phyloP scores from a whole-genome alignment of 78 protist species.

The Diacronema lutheri region DNA sequence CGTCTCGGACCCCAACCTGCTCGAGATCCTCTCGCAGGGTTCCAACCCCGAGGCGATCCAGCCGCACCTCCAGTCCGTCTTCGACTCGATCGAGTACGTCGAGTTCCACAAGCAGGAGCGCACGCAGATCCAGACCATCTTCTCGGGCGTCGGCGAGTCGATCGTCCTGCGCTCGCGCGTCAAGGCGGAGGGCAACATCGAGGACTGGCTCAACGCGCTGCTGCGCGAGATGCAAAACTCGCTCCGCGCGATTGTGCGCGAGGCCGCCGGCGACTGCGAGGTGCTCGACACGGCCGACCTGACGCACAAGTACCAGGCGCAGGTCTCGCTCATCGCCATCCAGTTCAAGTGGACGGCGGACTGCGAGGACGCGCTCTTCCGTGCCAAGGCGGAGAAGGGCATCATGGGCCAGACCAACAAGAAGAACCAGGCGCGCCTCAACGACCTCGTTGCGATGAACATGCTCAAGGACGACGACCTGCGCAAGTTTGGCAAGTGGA shows the following conservation, averaged over 20 bases:
- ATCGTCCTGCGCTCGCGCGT: slow-evolving; percentile 51
- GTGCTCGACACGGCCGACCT: slow-evolving; percentile 45
- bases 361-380: slow-evolving; percentile 53
- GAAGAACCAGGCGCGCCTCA: slow-evolving; percentile 12
- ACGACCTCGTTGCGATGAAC: slow-evolving; percentile 49
- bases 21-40: slow-evolving; percentile 83
- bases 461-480: slow-evolving; percentile 7
- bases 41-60: slow-evolving; percentile 74
- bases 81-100: slow-evolving; percentile 60
- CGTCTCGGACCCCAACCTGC: slow-evolving; percentile 79
- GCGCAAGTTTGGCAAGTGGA: not conserved
- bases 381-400: slow-evolving; percentile 16
- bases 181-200: slow-evolving; percentile 70
- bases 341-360: slow-evolving; percentile 84
- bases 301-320: slow-evolving; percentile 63
- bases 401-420: slow-evolving; percentile 14
- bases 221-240: slow-evolving; percentile 50
- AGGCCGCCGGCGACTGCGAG: slow-evolving; percentile 19
- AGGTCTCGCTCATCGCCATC: slow-evolving; percentile 66
- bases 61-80: slow-evolving; percentile 57
- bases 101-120: slow-evolving; percentile 44
- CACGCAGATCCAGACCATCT: not conserved
- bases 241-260: slow-evolving; percentile 13
- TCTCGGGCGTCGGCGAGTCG: slow-evolving; percentile 50
- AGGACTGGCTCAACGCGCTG: slow-evolving; percentile 69